A percentile compares a stretch with the other conserved stretches of the same genome.
Evolutionary conservation across 768 basidiomycete genomes (phyloP).

Genomic region (Guyanaporus albipodus): DNA sequence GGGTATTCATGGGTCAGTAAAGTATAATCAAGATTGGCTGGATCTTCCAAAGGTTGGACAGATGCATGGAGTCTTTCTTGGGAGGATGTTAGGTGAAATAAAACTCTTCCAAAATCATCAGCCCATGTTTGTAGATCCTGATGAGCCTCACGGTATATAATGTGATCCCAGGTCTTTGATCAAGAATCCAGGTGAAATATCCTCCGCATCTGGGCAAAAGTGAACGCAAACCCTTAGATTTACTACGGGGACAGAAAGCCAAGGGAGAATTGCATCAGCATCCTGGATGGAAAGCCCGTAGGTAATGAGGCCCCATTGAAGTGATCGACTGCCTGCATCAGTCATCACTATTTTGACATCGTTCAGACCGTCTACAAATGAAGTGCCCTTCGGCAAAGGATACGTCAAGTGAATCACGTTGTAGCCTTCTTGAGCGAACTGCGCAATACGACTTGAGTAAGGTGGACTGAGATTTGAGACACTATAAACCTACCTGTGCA

Average conservation of each 20-base stretch:
- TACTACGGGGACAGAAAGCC: constrained; percentile 4
- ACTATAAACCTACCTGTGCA: constrained; percentile 30
- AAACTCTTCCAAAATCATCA: constrained; percentile 23
- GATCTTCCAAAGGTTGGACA: constrained; percentile 24
- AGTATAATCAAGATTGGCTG: constrained; percentile 16
- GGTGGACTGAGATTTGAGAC: not conserved
- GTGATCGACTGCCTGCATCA: not conserved
- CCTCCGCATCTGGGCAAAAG: constrained; percentile 30
- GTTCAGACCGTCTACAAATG: constrained; percentile 18
- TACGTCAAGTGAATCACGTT: constrained; percentile 31
- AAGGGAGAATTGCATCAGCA: constrained; percentile 13
- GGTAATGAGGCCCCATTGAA: constrained; percentile 29
- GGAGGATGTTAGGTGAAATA: constrained; percentile 35
- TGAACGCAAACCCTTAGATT: constrained; percentile 33
- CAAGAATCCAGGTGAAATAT: constrained; percentile 26
- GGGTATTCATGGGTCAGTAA: constrained; percentile 24
- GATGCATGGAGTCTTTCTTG: constrained; percentile 34
- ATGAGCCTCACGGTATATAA: constrained; percentile 27
- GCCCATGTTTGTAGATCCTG: not conserved
- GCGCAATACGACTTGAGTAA: not conserved
- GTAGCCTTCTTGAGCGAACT: constrained; percentile 41
- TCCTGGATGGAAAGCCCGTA: constrained; percentile 29
- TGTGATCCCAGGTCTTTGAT: constrained; percentile 20
- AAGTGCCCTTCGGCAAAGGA: constrained; percentile 12
- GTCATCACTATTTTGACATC: constrained; percentile 15